These are phyloP conservation scores for Amaranthus palmeri DNA, from an alignment of 148 eudicot genomes.

Conservation along the genomic window DNA sequence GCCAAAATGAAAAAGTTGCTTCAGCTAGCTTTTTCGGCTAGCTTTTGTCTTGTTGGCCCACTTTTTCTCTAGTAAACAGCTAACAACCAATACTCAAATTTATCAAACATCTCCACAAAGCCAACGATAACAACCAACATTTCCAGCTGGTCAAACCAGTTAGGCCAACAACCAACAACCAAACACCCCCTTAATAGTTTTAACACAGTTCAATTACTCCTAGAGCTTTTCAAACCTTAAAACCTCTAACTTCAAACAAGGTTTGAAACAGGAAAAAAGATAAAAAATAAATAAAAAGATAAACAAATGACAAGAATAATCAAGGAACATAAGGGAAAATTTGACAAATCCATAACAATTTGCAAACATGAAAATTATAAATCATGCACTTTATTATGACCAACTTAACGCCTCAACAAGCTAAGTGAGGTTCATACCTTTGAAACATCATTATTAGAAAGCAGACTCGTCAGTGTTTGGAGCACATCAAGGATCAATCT, in stretches of 20 bases:
- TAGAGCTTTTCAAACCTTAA: not conserved
- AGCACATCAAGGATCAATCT: conserved; percentile 80
- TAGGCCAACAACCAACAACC: too few relatives aligned
- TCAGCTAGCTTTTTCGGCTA: too few relatives aligned
- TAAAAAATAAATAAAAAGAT: conserved; percentile 8
- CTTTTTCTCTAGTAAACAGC: too few relatives aligned
- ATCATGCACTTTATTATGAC: not conserved
- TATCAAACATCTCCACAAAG: too few relatives aligned
- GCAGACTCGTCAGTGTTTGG: conserved; percentile 73
- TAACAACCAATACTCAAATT: too few relatives aligned
- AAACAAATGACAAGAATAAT: not conserved
- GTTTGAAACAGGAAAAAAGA: not conserved
- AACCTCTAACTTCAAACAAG: not conserved
- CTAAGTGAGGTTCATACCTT: conserved; percentile 48
- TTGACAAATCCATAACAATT: conserved; percentile 1
- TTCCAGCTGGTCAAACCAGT: too few relatives aligned
- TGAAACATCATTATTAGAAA: conserved; percentile 65
- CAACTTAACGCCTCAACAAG: conserved; percentile 9
- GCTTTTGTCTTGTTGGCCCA: too few relatives aligned
- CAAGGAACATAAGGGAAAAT: not conserved
- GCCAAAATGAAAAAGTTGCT: too few relatives aligned
- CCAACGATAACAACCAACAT: too few relatives aligned
- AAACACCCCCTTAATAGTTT: not conserved
- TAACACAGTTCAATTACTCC: not conserved
- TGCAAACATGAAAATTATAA: conserved; percentile 1